These are phyloP conservation scores for Blastobotrys elegans DNA, from an alignment of 1,139 yeast genomes.

Conservation along the genomic window DNA sequence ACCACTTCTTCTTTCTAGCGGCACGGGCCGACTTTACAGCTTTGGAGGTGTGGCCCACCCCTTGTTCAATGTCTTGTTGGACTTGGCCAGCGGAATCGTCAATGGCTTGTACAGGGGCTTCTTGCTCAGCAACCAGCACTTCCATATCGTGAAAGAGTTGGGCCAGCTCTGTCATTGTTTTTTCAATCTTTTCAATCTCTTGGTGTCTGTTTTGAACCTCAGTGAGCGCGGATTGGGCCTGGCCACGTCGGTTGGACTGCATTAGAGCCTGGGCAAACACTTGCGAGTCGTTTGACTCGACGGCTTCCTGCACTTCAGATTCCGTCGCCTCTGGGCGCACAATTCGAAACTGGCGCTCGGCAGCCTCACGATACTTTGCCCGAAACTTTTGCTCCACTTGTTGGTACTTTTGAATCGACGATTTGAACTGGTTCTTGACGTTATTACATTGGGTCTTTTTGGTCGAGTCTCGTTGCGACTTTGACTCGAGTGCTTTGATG, in stretches of 20 bases:
- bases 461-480: constrained; percentile 64
- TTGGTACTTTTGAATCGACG: constrained; percentile 81
- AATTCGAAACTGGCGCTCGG: constrained; percentile 87
- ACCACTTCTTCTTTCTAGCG: constrained; percentile 88
- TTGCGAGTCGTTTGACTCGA: constrained; percentile 82
- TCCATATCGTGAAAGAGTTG: constrained; percentile 96
- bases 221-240: constrained; percentile 89
- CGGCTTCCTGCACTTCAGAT: constrained; percentile 75
- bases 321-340: constrained; percentile 92
- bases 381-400: constrained; percentile 82
- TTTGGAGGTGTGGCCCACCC: constrained; percentile 88
- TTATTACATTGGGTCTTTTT: constrained; percentile 90
- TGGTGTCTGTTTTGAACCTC: constrained; percentile 97
- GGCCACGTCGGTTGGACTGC: constrained; percentile 93
- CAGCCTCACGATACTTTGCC: constrained; percentile 79
- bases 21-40: constrained; percentile 87
- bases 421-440: constrained; percentile 78
- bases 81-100: constrained; percentile 79
- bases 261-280: constrained; percentile 90
- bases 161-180: constrained; percentile 92
- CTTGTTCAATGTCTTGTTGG: constrained; percentile 87
- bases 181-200: constrained; percentile 90
- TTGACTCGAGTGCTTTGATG: constrained; percentile 72
- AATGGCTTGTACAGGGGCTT: constrained; percentile 76
- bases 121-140: constrained; percentile 93